These are phyloP conservation scores for Lactarius sp. DNA, from an alignment of 768 basidiomycete genomes.

Conservation along the genomic window DNA sequence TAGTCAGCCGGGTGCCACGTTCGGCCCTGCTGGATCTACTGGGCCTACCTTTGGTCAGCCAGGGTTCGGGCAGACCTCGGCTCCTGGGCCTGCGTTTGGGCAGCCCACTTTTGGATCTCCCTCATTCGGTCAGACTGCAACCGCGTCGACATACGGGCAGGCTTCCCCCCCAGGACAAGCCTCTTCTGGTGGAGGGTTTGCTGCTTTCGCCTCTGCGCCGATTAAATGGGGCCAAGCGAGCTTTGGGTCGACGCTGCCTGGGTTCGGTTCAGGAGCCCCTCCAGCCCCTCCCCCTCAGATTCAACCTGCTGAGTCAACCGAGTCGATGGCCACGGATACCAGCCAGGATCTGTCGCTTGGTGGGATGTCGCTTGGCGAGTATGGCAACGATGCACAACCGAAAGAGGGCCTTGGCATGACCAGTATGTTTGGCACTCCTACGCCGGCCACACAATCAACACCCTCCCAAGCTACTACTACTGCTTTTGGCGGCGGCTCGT, in stretches of 20 bases:
- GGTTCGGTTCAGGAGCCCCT: slow-evolving; percentile 9
- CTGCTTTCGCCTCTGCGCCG: slow-evolving; percentile 28
- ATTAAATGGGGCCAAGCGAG: slow-evolving; percentile 28
- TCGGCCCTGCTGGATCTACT: slow-evolving; percentile 33
- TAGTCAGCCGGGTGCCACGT: neutral
- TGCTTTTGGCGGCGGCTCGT: slow-evolving; percentile 22
- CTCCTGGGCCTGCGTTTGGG: slow-evolving; percentile 17
- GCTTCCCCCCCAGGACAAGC: slow-evolving; percentile 14
- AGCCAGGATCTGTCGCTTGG: slow-evolving; percentile 26
- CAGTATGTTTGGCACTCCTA: slow-evolving; percentile 30
- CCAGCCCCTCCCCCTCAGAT: slow-evolving; percentile 14
- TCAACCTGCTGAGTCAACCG: slow-evolving; percentile 14
- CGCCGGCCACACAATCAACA: slow-evolving; percentile 11
- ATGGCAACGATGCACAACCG: slow-evolving; percentile 9
- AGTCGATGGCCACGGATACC: slow-evolving; percentile 24
- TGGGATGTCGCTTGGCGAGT: slow-evolving; percentile 30
- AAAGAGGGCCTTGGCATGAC: slow-evolving; percentile 22
- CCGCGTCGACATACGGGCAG: slow-evolving; percentile 15
- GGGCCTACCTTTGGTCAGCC: slow-evolving; percentile 27
- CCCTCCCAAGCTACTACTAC: neutral
- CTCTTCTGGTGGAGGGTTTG: slow-evolving; percentile 24
- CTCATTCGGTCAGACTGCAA: slow-evolving; percentile 13
- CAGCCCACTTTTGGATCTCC: slow-evolving; percentile 17
- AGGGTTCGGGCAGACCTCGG: slow-evolving; percentile 18
- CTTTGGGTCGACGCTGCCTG: slow-evolving; percentile 18